Evolutionary conservation across 2,329 filamentous ascomycete species (phyloP), one percentile per base, ranked within the genome.

Genomic region (Exophiala aquamarina): DNA sequence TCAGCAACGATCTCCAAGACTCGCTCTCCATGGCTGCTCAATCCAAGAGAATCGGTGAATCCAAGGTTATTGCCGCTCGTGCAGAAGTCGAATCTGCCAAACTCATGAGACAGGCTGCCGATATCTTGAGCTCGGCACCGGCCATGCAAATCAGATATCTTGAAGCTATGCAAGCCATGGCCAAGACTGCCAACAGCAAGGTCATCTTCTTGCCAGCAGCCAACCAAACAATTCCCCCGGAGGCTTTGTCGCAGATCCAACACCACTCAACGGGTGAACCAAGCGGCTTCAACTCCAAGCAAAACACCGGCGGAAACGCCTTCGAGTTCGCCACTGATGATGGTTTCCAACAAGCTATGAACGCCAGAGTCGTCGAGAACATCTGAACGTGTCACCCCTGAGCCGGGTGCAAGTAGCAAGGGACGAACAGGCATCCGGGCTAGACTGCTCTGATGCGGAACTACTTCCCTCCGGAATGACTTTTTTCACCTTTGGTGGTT

Each of bases 131-230:
- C 54, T 89, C 83, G 13, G 92, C 92, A 0, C 93, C 93, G 2
- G 93, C 93, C 59, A 98, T 98, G 93, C 91, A 96, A 73, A 95
- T 95, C 73, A 79, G 91, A 58, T 97, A 97, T 70, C 86, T 98
- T 58, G 93, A 98, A 73, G 91, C 93, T 3, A 97, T 97, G 92
- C 93, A 97, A 69, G 82, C 89, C 33, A 98, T 98, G 92, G 93
- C 93, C 61, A 97, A 96, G 80, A 82, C 82, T 0, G 89, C 90
- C 38, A 94, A 90, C 70, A 81, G 77, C 70, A 94, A 94, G 73
- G 86, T 93, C 62, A 91, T 92, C 60, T 92, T 93, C 77, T 65
- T 93, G 58, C 87, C 86, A 2, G 82, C 76, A 7, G 69, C 75
- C 32, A 80, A 79, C 67, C 80, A 87, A 70, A 82, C 79, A 13